Base-by-base conservation (phyloP, 1,284 basidiomycete species). In the Bondarzewia mesenterica region DNA sequence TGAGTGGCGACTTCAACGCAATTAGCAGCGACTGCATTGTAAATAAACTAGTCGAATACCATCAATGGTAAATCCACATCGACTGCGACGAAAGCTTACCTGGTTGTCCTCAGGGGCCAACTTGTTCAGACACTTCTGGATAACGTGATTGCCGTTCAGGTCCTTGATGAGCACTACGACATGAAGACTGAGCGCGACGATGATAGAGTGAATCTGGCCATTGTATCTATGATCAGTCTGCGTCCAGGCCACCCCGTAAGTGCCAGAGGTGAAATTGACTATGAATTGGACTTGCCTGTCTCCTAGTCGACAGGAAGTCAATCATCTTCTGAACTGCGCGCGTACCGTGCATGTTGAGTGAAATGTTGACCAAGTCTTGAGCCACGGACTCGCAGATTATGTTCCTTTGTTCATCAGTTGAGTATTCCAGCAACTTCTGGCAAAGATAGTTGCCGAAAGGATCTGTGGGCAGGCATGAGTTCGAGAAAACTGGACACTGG, bases 301-400 rank as follows among this genome's bases (percentile, higher is more conserved):
- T 78, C 58, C 90, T 84, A 51, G 90, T 93, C n/a, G 93, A 94
- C 61, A 99, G 72, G 73, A 97, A 99, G 69, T 99, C 96, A 57
- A 99, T 97, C 93, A 98, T 99, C 77, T 99, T 99, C 72, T 99
- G 96, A 47, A 99, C 96, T 22, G 96, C 96, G 52, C 96, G 85
- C 35, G 96, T 99, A 37, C 96, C 96, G 69, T 99, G 96, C 96
- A 99, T 99, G 72, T 99, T 99, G 59, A 99, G 77, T 40, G 93
- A 97, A 64, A 99, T 99, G 61, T 89, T 93, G 58, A 99, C 96
- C 45, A 99, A 77, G 60, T 99, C 96, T 61, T 93, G 88, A 29
- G 93, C 92, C 46, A 99, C 95, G 20, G 92, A 93, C 66, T 99
- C 95, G 68, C 96, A 97, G 52, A 99, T 96, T 43, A 93, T 77